These are phyloP conservation scores for Phaeosphaeria sp. DNA, from an alignment of 2,329 filamentous ascomycete species.

Conservation along the genomic window DNA sequence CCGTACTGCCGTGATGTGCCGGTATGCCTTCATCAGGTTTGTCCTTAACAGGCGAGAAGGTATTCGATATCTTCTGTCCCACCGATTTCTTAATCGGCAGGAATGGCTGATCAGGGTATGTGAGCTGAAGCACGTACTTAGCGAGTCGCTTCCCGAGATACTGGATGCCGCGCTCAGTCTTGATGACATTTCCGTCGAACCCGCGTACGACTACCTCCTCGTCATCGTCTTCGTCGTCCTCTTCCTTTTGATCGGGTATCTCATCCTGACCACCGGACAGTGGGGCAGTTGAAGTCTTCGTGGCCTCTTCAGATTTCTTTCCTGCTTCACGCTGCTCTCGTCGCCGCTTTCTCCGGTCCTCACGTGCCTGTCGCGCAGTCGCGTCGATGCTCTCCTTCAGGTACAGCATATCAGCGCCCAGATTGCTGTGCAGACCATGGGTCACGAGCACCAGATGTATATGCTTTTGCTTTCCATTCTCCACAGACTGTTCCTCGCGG, in stretches of 20 bases:
- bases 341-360: conserved; percentile 68
- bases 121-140: conserved; percentile 86
- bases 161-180: conserved; percentile 94
- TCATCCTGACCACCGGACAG: conserved; percentile 60
- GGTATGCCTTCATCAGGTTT: conserved; percentile 57
- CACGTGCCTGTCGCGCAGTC: conserved; percentile 74
- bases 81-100: conserved; percentile 69
- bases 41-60: conserved; percentile 52
- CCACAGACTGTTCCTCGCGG: conserved; percentile 21
- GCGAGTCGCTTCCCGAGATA: conserved; percentile 94
- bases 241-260: conserved; percentile 41
- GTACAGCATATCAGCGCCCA: conserved; percentile 95
- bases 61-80: conserved; percentile 54
- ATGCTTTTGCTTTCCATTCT: conserved; percentile 69
- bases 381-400: conserved; percentile 97
- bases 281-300: conserved; percentile 52
- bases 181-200: conserved; percentile 86
- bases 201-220: conserved; percentile 89
- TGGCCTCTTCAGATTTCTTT: conserved; percentile 3
- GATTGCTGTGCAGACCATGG: conserved; percentile 93
- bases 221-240: conserved; percentile 72
- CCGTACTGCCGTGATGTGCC: conserved; percentile 67
- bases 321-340: conserved; percentile 37
- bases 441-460: conserved; percentile 92
- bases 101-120: conserved; percentile 92